A percentile compares a stretch with the other conserved stretches of the same genome.
Evolutionary conservation across 1,284 basidiomycete species (phyloP).

Genomic region (Apiotrichum veenhuisii): DNA sequence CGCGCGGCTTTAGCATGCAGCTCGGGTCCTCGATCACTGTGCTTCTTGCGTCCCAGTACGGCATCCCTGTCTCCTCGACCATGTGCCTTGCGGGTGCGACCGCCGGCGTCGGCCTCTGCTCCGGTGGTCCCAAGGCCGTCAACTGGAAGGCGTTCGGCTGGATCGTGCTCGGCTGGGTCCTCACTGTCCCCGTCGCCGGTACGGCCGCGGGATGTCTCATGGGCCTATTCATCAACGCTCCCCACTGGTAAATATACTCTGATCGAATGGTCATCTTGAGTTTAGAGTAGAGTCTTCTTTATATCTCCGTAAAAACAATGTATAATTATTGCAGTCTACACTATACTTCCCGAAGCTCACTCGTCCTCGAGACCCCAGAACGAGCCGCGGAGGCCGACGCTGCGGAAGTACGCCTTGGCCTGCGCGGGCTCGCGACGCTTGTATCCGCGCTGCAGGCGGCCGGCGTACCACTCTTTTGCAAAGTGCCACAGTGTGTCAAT

Average conservation of each 20-base stretch:
- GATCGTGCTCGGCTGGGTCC: conserved; percentile 37
- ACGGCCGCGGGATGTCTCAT: conserved; percentile 45
- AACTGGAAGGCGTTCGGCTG: conserved; percentile 36
- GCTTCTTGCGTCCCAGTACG: conserved; percentile 50
- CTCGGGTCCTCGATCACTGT: conserved; percentile 52
- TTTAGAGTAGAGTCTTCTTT: too few relatives aligned
- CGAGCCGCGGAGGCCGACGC: conserved; percentile 1
- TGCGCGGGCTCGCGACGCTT: conserved; percentile 3
- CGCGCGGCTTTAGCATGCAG: conserved; percentile 54
- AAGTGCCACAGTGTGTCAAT: conserved; percentile 11
- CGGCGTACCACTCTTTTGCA: conserved; percentile 8
- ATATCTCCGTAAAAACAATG: too few relatives aligned
- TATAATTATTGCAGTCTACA: too few relatives aligned
- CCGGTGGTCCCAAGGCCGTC: conserved; percentile 46
- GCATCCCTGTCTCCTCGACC: conserved; percentile 48
- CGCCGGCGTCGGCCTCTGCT: conserved; percentile 51
- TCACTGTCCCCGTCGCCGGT: conserved; percentile 50
- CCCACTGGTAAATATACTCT: conserved; percentile 39
- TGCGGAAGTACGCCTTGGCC: conserved; percentile 12
- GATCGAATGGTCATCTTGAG: too few relatives aligned
- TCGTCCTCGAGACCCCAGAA: conserved; percentile 8
- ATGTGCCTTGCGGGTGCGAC: conserved; percentile 54
- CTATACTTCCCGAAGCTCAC: too few relatives aligned
- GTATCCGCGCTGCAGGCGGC: conserved; percentile 5
- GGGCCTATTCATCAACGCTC: conserved; percentile 47